phyloP scores from a whole-genome alignment of 2,329 filamentous ascomycete genomes.

The Ophiostoma sp. region DNA sequence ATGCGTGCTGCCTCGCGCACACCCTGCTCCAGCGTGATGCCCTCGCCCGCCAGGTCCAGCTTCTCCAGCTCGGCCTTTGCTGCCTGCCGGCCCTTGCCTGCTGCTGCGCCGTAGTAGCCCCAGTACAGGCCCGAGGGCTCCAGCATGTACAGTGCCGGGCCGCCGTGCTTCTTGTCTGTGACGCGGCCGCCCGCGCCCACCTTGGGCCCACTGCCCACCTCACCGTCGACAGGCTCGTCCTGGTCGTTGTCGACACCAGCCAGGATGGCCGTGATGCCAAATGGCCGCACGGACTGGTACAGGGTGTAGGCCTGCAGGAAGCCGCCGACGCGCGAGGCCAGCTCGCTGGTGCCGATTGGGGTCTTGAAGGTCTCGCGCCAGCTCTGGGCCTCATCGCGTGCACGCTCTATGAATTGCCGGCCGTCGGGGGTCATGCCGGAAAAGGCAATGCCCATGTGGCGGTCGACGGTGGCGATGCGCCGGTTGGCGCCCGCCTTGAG shows the following conservation, averaged over 20 bases:
- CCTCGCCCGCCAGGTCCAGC: slow-evolving; percentile 74
- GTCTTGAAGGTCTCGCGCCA: slow-evolving; percentile 95
- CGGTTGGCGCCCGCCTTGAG: slow-evolving; percentile 94
- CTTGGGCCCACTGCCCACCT: slow-evolving; percentile 76
- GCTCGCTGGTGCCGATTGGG: slow-evolving; percentile 80
- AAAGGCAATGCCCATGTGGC: slow-evolving; percentile 87
- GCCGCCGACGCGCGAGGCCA: slow-evolving; percentile 87
- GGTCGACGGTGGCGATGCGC: slow-evolving; percentile 90
- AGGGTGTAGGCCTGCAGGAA: slow-evolving; percentile 97
- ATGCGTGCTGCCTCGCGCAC: slow-evolving; percentile 96
- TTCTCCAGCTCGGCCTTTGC: slow-evolving; percentile 99
- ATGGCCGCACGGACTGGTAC: slow-evolving; percentile 93
- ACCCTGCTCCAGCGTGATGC: slow-evolving; percentile 73
- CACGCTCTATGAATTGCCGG: slow-evolving; percentile 88
- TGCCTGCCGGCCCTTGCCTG: slow-evolving; percentile 91
- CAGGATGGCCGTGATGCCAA: slow-evolving; percentile 91
- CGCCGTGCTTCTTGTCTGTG: slow-evolving; percentile 68
- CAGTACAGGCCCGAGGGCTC: slow-evolving; percentile 96
- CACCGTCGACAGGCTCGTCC: slow-evolving; percentile 79
- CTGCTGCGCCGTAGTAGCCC: slow-evolving; percentile 98
- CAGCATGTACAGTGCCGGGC: slow-evolving; percentile 96
- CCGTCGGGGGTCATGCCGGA: slow-evolving; percentile 93
- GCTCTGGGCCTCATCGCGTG: slow-evolving; percentile 83
- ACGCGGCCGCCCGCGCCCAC: slow-evolving; percentile 80
- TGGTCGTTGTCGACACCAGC: slow-evolving; percentile 89